Evolutionary conservation across 2,329 filamentous ascomycete genomes (phyloP), one percentile per base, ranked within the genome.

Genomic region (Penicillium sp.): DNA sequence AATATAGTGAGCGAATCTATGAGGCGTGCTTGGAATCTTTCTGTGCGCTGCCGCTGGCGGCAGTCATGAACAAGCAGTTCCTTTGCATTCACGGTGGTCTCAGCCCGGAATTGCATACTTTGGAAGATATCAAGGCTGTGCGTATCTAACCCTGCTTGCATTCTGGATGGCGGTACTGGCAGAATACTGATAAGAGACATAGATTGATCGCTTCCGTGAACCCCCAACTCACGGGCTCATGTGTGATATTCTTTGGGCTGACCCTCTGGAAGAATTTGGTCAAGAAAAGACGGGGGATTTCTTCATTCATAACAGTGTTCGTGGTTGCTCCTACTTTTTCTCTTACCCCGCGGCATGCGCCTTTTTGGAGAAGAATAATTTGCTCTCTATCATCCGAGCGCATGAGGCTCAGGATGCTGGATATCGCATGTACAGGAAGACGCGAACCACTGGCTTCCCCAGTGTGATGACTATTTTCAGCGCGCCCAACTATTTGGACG

Each of bases 381-480:
- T 99, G 10, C 84, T 99, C 39, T 99, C 94, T 19, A 87, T 99
- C 68, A 99, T 99, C 71, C 89, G 94, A 67, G 94, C 94, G 18
- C 94, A 99, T 79, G 94, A 99, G 76, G 94, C 94, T 36, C 94
- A 99, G 79, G 94, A 99, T 77, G 94, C 94, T 35, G 94, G 94
- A 18, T 99, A 99, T 76, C 85, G 94, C 72, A 99, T 99, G 94
- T 99, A 99, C 76, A 86, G 94, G 64, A 99, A 99, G 83, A 99
- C 94, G 26, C 85, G 93, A 60, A 97, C 94, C 1, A 99, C 94
- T 18, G 94, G 94, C 2, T 99, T 99, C 79, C 94, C 94, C 19
- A 97, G 92, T 77, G 94, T 99, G 60, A 99, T 99, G 94, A 99
- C 94, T 64, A 99, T 99, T 68, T 99, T 99, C 82, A 97, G 93